Evolutionary conservation across 129 eudicot genomes (phyloP).

Genomic region (Saussurea involucrata): DNA sequence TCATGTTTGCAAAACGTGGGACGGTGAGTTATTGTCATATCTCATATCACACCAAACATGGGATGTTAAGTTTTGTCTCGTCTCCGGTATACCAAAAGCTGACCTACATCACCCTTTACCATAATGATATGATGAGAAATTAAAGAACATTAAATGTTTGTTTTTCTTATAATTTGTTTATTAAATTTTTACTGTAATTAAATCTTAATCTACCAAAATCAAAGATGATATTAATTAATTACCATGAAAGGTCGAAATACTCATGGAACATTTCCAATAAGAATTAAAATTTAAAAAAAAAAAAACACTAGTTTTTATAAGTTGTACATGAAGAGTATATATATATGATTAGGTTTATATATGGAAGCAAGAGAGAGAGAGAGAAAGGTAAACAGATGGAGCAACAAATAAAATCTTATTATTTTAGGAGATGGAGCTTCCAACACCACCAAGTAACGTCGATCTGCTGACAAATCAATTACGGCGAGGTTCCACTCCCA

Average conservation of each 20-base stretch:
- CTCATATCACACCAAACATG: too few relatives aligned
- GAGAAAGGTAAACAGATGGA: neutral
- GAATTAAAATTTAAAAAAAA: too few relatives aligned
- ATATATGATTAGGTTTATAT: neutral
- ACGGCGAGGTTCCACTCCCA: slow-evolving; percentile 27
- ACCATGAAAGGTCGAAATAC: neutral
- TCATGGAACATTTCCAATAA: neutral
- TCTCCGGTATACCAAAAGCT: too few relatives aligned
- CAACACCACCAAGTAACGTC: neutral
- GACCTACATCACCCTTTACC: neutral
- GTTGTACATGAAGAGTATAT: neutral
- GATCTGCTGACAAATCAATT: slow-evolving; percentile 3
- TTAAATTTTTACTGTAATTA: too few relatives aligned
- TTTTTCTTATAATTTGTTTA: too few relatives aligned
- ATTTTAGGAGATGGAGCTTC: neutral
- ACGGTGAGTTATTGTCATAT: too few relatives aligned
- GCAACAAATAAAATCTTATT: neutral
- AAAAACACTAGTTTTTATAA: neutral
- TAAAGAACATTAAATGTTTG: neutral
- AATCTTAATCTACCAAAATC: too few relatives aligned
- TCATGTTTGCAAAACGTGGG: too few relatives aligned
- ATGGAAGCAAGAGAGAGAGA: slow-evolving; percentile 11
- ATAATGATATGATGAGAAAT: neutral
- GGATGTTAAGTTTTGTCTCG: too few relatives aligned
- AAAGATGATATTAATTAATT: too few relatives aligned